Evolutionary conservation across 768 basidiomycete species (phyloP), one percentile per base, ranked within the genome.

Genomic region (Macrolepiota dolichaula): DNA sequence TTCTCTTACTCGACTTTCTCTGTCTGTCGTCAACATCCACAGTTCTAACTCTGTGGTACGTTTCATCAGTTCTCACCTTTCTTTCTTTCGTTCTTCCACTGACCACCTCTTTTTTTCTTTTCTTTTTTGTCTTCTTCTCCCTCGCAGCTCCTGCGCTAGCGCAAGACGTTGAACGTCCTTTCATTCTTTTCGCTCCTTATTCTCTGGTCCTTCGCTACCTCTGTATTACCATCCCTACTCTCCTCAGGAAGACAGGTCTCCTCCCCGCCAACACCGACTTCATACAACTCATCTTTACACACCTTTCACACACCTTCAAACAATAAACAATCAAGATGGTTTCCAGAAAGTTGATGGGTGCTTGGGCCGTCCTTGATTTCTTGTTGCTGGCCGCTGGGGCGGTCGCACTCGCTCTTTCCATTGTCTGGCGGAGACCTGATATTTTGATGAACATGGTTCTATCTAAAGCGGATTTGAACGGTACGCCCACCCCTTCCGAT

Each of bases 361-460:
- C 83, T 62, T 96, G 92, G 89, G 83, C 79, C 25, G 81, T 85
- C 71, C 78, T 94, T 64, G 89, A 88, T 75, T 61, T 88, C 57
- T 79, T 78, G 63, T 82, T 96, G 51, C 79, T 94, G 51, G 82
- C 77, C n/a, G 86, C 89, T 12, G 92, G 90, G 47, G 75, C 78
- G 44, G 62, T 94, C 55, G 74, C 85, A 12, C 74, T 95, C 61
- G 79, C 81, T 44, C 74, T 93, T 51, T 89, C 91, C 17, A 74
- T 94, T 59, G 68, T 89, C 37, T 94, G 90, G 89, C 81, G 85
- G 56, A 74, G 77, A 47, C 81, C 85, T 7, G 81, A 90, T 67
- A 69, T 89, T n/a, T 74, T 95, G 60, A 76, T 89, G 73, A 92
- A 92, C 70, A 78, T 92, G 77, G 84, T 89, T 35, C 73, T 95